Evolutionary conservation across 2,329 filamentous ascomycete genomes (phyloP).

Genomic region (Dryadomyces quercivorus): DNA sequence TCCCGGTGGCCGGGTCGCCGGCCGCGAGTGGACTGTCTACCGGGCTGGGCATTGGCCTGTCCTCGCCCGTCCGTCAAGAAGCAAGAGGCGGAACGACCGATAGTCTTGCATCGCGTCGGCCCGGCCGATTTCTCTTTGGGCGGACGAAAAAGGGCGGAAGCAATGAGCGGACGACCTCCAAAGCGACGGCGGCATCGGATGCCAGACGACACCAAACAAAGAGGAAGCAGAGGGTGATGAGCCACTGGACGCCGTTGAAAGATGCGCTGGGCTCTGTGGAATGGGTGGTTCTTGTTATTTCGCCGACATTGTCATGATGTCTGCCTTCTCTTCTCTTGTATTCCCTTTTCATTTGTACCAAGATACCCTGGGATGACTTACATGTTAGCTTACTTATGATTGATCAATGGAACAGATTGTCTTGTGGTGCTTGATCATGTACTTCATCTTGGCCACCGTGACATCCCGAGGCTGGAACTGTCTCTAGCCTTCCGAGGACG

Average conservation of each 20-base stretch:
- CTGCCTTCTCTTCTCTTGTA: not conserved
- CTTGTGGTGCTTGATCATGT: too few relatives aligned
- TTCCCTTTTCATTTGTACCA: not conserved
- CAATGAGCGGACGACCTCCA: not conserved
- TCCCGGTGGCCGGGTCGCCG: constrained; percentile 6
- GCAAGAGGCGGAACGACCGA: too few relatives aligned
- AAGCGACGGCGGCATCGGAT: not conserved
- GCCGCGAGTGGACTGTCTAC: constrained; percentile 3
- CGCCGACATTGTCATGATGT: constrained; percentile 8
- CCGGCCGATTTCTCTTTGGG: constrained; percentile 2
- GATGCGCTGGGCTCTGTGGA: constrained; percentile 18
- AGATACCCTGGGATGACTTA: not conserved
- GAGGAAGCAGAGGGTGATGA: constrained; percentile 11
- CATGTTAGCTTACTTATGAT: not conserved
- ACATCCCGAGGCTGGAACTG: too few relatives aligned
- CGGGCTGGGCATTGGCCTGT: constrained; percentile 6
- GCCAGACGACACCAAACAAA: not conserved
- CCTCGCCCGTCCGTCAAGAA: constrained; percentile 1
- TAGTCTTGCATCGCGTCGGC: not conserved
- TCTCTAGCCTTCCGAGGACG: too few relatives aligned
- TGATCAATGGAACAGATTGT: too few relatives aligned
- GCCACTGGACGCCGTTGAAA: constrained; percentile 24
- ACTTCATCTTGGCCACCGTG: too few relatives aligned
- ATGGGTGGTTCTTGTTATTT: constrained; percentile 22
- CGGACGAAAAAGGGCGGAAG: not conserved